Conservation (phyloP, 2,329 filamentous ascomycete species). For the Claviceps monticola region DNA sequence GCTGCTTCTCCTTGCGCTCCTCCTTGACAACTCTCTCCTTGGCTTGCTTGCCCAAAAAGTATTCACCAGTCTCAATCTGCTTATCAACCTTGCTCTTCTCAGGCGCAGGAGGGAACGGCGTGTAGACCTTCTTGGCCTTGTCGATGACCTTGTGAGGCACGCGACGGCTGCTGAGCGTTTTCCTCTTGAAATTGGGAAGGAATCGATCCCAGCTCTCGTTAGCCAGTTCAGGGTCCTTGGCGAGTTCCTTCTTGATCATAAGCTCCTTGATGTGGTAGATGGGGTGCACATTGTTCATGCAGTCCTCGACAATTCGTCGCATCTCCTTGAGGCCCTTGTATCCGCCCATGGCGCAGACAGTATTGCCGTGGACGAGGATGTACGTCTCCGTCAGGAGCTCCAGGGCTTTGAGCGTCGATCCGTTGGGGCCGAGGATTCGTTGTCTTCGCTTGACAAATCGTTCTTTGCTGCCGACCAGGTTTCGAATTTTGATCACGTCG, state of each 20-base stretch:
- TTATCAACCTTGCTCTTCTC: constrained; percentile 98
- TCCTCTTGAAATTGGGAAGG: constrained; percentile 93
- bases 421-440: constrained; percentile 80
- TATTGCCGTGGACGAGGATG: constrained; percentile 92
- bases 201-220: constrained; percentile 93
- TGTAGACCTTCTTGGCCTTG: constrained; percentile 90
- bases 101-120: constrained; percentile 88
- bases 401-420: constrained; percentile 84
- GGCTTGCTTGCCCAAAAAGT: constrained; percentile 84
- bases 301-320: constrained; percentile 78
- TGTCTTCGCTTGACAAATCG: constrained; percentile 91
- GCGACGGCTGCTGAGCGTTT: constrained; percentile 70
- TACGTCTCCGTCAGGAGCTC: constrained; percentile 86
- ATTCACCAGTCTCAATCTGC: constrained; percentile 96
- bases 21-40: constrained; percentile 74
- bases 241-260: constrained; percentile 87
- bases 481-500: constrained; percentile 93
- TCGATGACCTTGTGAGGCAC: constrained; percentile 78
- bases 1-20: constrained; percentile 72
- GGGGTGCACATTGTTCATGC: constrained; percentile 93
- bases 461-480: constrained; percentile 82
- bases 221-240: constrained; percentile 74
- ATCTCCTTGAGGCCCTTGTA: constrained; percentile 92
- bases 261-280: constrained; percentile 69
- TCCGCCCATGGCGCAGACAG: constrained; percentile 79